Conservation (phyloP, 2,329 filamentous ascomycete species). For the Cryphonectria radicalis region DNA sequence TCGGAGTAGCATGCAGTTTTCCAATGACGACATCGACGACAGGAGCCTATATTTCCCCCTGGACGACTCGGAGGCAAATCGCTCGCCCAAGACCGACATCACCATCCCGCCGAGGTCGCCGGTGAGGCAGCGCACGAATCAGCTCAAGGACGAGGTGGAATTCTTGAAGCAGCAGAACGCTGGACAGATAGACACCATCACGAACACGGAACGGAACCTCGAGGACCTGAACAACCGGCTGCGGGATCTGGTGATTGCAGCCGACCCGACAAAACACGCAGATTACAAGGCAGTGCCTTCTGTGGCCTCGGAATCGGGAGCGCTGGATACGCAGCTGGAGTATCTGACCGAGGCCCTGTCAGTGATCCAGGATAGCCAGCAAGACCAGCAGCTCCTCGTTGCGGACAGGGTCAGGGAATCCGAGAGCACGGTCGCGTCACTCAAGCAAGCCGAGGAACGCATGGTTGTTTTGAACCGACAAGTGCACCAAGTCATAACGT, state of each 20-base stretch:
- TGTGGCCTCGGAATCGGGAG: slow-evolving; percentile 46
- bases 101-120: slow-evolving; percentile 64
- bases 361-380: slow-evolving; percentile 62
- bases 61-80: slow-evolving; percentile 62
- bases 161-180: slow-evolving; percentile 41
- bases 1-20: slow-evolving; percentile 60
- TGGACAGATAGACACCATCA: slow-evolving; percentile 55
- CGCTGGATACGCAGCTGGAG: slow-evolving; percentile 63
- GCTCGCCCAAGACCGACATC: slow-evolving; percentile 49
- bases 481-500: slow-evolving; percentile 61
- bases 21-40: slow-evolving; percentile 72
- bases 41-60: slow-evolving; percentile 72
- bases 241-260: slow-evolving; percentile 26
- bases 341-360: slow-evolving; percentile 72
- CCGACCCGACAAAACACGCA: slow-evolving; percentile 60
- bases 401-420: slow-evolving; percentile 35
- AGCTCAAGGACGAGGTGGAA: slow-evolving; percentile 50
- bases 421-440: slow-evolving; percentile 31
- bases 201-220: slow-evolving; percentile 67
- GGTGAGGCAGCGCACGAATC: slow-evolving; percentile 56
- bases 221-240: slow-evolving; percentile 63
- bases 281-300: slow-evolving; percentile 51
- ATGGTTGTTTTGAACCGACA: slow-evolving; percentile 67
- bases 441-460: slow-evolving; percentile 55
- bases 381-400: slow-evolving; percentile 40